Conservation (phyloP, 306 rosid species). For the Albizia julibrissin region DNA sequence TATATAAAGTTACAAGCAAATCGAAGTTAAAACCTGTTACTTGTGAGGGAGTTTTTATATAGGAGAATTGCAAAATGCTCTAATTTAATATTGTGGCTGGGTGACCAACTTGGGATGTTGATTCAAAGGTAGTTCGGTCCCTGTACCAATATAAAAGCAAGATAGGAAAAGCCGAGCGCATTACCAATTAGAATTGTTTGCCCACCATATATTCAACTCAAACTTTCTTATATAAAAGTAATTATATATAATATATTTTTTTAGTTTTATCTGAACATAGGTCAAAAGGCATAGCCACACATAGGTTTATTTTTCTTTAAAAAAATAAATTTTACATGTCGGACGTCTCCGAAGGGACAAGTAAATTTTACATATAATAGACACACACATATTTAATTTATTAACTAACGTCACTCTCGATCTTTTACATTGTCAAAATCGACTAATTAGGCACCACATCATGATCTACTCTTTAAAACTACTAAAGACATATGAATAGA, state of each 20-base stretch:
- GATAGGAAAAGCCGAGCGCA: not conserved
- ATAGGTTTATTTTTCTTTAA: too few species aligned
- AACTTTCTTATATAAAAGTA: not conserved
- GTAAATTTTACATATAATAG: not conserved
- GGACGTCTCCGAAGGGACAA: not conserved
- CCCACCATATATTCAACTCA: not conserved
- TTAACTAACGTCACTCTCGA: not conserved
- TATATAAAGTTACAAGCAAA: too few species aligned
- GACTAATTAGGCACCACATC: not conserved
- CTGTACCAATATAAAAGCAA: not conserved
- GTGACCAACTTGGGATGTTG: not conserved
- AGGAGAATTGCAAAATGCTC: too few species aligned
- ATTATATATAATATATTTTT: too few species aligned
- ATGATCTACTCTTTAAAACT: not conserved
- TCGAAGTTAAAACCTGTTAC: too few species aligned
- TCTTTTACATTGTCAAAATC: not conserved
- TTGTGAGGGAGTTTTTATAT: too few species aligned
- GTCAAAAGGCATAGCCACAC: too few species aligned
- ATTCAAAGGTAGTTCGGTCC: not conserved
- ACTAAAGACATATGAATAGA: not conserved
- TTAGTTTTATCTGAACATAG: too few species aligned
- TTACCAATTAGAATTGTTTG: not conserved
- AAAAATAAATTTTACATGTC: not conserved
- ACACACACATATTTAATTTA: too few species aligned
- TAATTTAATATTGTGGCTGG: not conserved